phyloP scores from a whole-genome alignment of 805 yeast species.

The Hanseniaspora clermontiae region DNA sequence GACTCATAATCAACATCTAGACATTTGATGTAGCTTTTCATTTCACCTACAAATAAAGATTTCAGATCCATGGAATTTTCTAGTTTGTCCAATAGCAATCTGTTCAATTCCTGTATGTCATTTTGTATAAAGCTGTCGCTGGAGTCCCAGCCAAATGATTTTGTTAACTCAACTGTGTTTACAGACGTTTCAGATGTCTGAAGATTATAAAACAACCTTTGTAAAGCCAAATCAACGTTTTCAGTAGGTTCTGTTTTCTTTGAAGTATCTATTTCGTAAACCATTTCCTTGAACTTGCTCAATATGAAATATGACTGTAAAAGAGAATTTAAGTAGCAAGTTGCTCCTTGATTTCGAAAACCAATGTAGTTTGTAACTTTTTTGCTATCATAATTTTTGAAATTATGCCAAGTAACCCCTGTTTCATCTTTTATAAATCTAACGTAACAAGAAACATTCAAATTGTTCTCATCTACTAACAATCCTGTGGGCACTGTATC shows the following conservation, averaged over 20 bases:
- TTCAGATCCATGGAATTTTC: slow-evolving; percentile 77
- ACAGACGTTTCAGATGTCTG: slow-evolving; percentile 63
- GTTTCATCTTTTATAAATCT: slow-evolving; percentile 77
- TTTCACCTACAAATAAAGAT: slow-evolving; percentile 86
- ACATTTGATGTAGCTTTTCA: slow-evolving; percentile 90
- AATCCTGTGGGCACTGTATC: slow-evolving; percentile 30
- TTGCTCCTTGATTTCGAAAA: slow-evolving; percentile 91
- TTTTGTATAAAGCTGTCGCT: slow-evolving; percentile 94
- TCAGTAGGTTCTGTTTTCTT: slow-evolving; percentile 39
- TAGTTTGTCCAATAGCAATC: slow-evolving; percentile 87
- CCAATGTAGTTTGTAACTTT: slow-evolving; percentile 85
- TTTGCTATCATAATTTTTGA: slow-evolving; percentile 73
- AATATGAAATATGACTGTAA: slow-evolving; percentile 86
- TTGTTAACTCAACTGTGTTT: slow-evolving; percentile 75
- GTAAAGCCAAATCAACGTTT: slow-evolving; percentile 73
- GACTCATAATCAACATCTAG: slow-evolving; percentile 87
- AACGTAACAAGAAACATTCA: slow-evolving; percentile 67
- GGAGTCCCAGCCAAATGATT: slow-evolving; percentile 94
- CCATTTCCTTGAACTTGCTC: slow-evolving; percentile 65
- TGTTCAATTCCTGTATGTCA: slow-evolving; percentile 91
- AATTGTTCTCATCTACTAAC: slow-evolving; percentile 36
- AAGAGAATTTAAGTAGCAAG: slow-evolving; percentile 88
- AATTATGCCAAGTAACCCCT: slow-evolving; percentile 88
- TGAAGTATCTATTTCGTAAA: slow-evolving; percentile 73
- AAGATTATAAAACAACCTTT: slow-evolving; percentile 71